These are phyloP conservation scores for Ustilago esculenta DNA, from an alignment of 1,284 basidiomycete genomes.

Conservation along the genomic window DNA sequence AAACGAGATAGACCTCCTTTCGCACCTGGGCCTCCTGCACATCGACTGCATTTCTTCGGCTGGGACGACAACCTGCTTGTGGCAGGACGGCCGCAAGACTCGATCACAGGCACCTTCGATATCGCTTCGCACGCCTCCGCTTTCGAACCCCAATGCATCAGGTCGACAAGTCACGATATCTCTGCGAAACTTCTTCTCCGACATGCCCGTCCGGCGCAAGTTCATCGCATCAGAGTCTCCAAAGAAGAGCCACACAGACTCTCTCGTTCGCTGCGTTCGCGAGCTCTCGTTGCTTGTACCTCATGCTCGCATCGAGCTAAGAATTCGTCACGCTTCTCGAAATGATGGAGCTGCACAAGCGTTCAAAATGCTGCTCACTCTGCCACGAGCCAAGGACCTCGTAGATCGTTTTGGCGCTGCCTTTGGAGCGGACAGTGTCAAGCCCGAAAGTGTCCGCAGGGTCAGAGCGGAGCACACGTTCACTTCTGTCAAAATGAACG, in stretches of 20 bases:
- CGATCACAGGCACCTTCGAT: background rate
- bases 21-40: constrained; percentile 19
- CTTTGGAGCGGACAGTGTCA: constrained; percentile 3
- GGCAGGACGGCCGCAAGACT: constrained; percentile 9
- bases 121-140: background rate
- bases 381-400: constrained; percentile 8
- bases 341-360: background rate
- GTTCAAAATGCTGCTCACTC: constrained; percentile 7
- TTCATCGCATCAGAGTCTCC: constrained; percentile 11
- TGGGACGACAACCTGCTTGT: background rate
- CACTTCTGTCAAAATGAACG: constrained; percentile 4
- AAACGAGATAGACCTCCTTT: constrained; percentile 6
- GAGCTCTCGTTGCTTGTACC: constrained; percentile 20
- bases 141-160: background rate
- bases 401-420: constrained; percentile 8
- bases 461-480: constrained; percentile 3
- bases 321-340: constrained; percentile 4
- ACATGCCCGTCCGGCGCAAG: constrained; percentile 24
- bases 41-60: background rate
- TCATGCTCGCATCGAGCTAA: constrained; percentile 2
- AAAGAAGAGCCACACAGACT: constrained; percentile 1
- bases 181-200: constrained; percentile 19
- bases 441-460: background rate
- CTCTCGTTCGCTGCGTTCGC: constrained; percentile 9
- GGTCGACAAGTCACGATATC: constrained; percentile 5